These are phyloP conservation scores for Trifolium repens DNA, from an alignment of 306 rosid species.

Conservation along the genomic window DNA sequence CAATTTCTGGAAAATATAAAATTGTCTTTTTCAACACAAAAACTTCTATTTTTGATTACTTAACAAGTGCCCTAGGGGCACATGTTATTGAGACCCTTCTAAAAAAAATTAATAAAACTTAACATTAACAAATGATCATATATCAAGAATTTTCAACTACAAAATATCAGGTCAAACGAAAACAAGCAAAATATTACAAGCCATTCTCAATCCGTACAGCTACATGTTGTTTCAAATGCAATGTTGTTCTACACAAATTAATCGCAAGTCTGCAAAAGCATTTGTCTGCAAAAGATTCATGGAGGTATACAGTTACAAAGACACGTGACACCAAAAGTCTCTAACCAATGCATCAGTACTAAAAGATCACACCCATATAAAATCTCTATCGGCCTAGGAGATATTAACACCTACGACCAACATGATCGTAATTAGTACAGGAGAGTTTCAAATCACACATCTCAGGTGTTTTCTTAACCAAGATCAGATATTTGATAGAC, in stretches of 20 bases:
- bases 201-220: constrained; percentile 34
- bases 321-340: constrained; percentile 40
- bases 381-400: constrained; percentile 36
- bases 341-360: constrained; percentile 27
- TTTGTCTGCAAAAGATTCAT: constrained; percentile 45
- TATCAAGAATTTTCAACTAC: neutral
- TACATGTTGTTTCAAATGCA: constrained; percentile 37
- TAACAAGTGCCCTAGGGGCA: neutral
- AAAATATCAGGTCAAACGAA: constrained; percentile 10
- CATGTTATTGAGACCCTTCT: neutral
- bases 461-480: constrained; percentile 49
- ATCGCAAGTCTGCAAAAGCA: constrained; percentile 42
- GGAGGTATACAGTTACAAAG: constrained; percentile 46
- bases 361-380: constrained; percentile 46
- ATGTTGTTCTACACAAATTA: constrained; percentile 47
- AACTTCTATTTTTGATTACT: neutral
- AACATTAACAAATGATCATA: neutral
- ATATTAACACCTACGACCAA: constrained; percentile 40
- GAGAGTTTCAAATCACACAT: constrained; percentile 50
- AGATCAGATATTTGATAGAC: constrained; percentile 62
- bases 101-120: neutral
- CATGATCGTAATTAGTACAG: constrained; percentile 34
- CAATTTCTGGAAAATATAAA: neutral
- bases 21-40: neutral
- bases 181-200: neutral